Base-by-base conservation (phyloP, 1,139 yeast species). In the Kluyveromyces marxianus region DNA sequence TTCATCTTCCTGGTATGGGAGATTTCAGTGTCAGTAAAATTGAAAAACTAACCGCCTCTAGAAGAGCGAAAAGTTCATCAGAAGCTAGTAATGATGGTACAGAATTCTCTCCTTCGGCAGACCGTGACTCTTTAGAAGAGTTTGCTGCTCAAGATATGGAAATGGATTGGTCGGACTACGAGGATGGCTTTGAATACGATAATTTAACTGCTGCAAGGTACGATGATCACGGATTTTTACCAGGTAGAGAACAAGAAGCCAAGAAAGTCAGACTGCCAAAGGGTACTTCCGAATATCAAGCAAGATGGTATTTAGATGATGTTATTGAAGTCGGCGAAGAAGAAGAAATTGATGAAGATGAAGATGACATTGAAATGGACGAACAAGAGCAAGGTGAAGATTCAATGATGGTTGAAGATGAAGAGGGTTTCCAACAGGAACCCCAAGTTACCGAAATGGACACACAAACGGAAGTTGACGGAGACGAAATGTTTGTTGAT, bases 271-370 rank as follows among this genome's bases (percentile, higher is more conserved):
- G 71, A 57, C 70, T 87, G 30, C 97, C 97, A 24, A 77, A 77
- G 59, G 97, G 97, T 25, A 83, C 95, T 41, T 89, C 97, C 0
- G 95, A 85, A 48, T 90, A 90, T 63, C 98, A 92, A 68, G 87
- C 96, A 5, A 79, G 87, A 61, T 92, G 98, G 98, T 76, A 85
- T 56, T 69, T 88, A 43, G 94, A 77, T 44, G 82, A 80, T 47
- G 81, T 75, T 52, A 77, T 81, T 29, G 76, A 68, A 2, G 72
- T 63, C 25, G 70, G 64, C 6, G 71, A 66, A 7, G 65, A 56
- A 10, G 72, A 65, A 6, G 74, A 70, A 7, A 29, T 40, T 27
- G 72, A 74, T 4, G 78, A 71, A 41, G 74, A 69, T 29, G 73
- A 69, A 14, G 76, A 52, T 24, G 67, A 62, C 32, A 70, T 64